phyloP scores from a whole-genome alignment of 148 eudicot genomes.

The Simmondsia chinensis region DNA sequence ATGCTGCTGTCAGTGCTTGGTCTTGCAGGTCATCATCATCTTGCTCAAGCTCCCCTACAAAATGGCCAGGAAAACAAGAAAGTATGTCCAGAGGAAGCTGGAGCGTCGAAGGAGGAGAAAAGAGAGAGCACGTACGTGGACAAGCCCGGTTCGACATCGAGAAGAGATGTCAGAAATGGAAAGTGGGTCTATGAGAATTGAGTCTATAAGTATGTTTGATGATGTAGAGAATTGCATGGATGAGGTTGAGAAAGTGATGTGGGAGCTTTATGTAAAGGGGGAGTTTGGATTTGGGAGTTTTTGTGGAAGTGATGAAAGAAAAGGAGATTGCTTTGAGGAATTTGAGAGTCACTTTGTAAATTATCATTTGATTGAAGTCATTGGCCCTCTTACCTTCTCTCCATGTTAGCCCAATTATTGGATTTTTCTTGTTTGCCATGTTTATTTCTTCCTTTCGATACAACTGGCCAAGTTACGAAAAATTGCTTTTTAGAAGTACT shows the following conservation, averaged over 20 bases:
- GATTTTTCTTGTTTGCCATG: too few relatives aligned
- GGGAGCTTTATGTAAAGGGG: slow-evolving; percentile 48
- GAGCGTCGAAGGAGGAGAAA: slow-evolving; percentile 12
- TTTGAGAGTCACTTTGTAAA: slow-evolving; percentile 20
- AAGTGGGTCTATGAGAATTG: slow-evolving; percentile 1
- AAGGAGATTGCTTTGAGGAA: slow-evolving; percentile 5
- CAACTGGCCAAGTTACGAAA: too few relatives aligned
- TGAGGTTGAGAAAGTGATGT: slow-evolving; percentile 68
- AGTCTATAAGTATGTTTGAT: not conserved
- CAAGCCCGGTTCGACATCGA: too few relatives aligned
- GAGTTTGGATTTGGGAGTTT: slow-evolving; percentile 93
- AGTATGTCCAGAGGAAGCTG: slow-evolving; percentile 38
- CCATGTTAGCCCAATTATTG: too few relatives aligned
- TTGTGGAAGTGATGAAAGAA: slow-evolving; percentile 43
- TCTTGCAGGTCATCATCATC: slow-evolving; percentile 46
- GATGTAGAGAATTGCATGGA: too few relatives aligned
- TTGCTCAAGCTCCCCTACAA: slow-evolving; percentile 49
- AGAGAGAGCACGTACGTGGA: not conserved
- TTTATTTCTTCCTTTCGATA: too few relatives aligned
- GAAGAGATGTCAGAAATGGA: too few relatives aligned
- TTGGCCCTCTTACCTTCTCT: too few relatives aligned
- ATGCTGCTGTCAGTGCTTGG: slow-evolving; percentile 87
- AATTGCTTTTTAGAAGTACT: too few relatives aligned
- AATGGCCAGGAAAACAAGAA: slow-evolving; percentile 27
- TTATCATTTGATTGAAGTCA: slow-evolving; percentile 34